phyloP scores from a whole-genome alignment of 1,139 yeast genomes.

The Diutina catenulata region DNA sequence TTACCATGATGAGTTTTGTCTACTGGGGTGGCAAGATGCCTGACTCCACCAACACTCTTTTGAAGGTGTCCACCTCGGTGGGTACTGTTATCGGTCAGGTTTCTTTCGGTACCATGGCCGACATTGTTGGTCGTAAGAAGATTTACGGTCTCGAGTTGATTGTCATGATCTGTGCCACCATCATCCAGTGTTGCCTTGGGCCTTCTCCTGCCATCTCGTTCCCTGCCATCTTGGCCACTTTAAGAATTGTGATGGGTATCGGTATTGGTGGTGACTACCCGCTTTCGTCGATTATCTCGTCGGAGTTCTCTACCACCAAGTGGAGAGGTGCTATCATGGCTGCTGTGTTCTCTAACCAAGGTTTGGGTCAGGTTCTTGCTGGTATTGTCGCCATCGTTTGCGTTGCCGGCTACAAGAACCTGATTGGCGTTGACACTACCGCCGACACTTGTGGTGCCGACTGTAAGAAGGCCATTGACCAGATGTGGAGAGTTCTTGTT shows the following conservation, averaged over 20 bases:
- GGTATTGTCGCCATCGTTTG: conserved; percentile 69
- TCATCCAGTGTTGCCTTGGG: conserved; percentile 65
- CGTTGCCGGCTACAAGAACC: conserved; percentile 61
- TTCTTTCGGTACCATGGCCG: conserved; percentile 78
- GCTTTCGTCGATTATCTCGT: conserved; percentile 81
- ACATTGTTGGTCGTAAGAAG: conserved; percentile 75
- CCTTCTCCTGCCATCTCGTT: conserved; percentile 57
- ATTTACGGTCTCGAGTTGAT: conserved; percentile 81
- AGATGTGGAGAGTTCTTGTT: conserved; percentile 84
- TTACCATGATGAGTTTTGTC: conserved; percentile 63
- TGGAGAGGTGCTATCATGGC: conserved; percentile 97
- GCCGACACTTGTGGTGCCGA: conserved; percentile 48
- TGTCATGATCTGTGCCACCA: conserved; percentile 71
- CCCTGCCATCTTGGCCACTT: conserved; percentile 60
- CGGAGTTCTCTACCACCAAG: conserved; percentile 81
- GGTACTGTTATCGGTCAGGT: conserved; percentile 93
- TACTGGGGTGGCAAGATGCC: conserved; percentile 53
- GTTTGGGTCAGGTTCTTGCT: conserved; percentile 82
- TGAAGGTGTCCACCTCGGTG: conserved; percentile 82
- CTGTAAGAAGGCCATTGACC: conserved; percentile 72
- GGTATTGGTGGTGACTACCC: conserved; percentile 99
- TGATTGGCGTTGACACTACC: conserved; percentile 36
- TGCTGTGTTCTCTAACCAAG: conserved; percentile 88
- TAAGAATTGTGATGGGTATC: conserved; percentile 79
- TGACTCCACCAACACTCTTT: conserved; percentile 57